Conservation (phyloP, 2,329 filamentous ascomycete species). For the Alternaria viburni region DNA sequence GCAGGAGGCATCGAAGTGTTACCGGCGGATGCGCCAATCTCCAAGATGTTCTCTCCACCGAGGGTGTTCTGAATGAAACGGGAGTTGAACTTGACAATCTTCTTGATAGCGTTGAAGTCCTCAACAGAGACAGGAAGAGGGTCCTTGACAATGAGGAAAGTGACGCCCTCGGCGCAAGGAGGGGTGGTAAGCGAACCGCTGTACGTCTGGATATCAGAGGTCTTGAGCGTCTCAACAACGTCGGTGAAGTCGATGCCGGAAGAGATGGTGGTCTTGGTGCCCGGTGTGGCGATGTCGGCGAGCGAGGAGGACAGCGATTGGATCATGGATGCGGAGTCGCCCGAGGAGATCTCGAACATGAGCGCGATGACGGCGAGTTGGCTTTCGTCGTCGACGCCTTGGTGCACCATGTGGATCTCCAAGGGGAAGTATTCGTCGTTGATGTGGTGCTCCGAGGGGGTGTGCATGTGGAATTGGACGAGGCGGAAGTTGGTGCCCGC, state of each 20-base stretch:
- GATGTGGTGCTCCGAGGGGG: conserved; percentile 65
- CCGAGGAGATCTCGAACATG: conserved; percentile 51
- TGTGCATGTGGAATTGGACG: conserved; percentile 67
- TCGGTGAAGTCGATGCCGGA: conserved; percentile 53
- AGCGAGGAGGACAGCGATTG: conserved; percentile 42
- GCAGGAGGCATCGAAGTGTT: conserved; percentile 4
- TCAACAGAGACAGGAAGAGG: conserved; percentile 56
- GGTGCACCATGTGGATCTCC: conserved; percentile 66
- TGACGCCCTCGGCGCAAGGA: conserved; percentile 64
- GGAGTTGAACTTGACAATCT: conserved; percentile 61
- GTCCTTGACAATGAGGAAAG: conserved; percentile 59
- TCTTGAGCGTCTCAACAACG: conserved; percentile 47
- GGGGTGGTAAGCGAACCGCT: conserved; percentile 67
- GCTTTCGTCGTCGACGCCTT: conserved; percentile 49
- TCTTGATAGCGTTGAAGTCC: conserved; percentile 60
- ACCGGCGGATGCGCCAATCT: conserved; percentile 14
- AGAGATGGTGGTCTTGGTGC: conserved; percentile 42
- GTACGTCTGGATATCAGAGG: conserved; percentile 58
- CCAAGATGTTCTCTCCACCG: conserved; percentile 54
- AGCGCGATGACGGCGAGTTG: conserved; percentile 51
- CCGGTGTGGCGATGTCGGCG: conserved; percentile 49
- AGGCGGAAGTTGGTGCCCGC: conserved; percentile 52
- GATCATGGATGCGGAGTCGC: conserved; percentile 40
- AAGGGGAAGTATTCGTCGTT: conserved; percentile 54
- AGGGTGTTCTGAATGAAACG: conserved; percentile 61